Evolutionary conservation across 495 filamentous ascomycete species (phyloP).

Genomic region (Pyronema domesticum): DNA sequence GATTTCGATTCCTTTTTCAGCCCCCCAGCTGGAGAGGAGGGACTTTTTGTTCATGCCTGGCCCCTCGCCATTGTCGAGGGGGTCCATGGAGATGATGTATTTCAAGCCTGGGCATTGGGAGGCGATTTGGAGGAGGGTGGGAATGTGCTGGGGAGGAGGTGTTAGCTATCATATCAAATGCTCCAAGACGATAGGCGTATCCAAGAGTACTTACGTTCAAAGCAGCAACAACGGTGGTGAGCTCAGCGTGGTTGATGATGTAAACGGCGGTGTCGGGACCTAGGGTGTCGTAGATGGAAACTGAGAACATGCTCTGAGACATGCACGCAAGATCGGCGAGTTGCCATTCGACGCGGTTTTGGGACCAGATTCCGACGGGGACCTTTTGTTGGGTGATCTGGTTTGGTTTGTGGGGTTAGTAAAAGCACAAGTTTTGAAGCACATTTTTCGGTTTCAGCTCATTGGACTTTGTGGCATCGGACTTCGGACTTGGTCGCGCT

Average conservation of each 20-base stretch:
- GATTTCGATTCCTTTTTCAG: constrained; percentile 53
- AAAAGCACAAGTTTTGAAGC: neutral
- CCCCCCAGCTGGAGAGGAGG: constrained; percentile 55
- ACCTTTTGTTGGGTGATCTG: constrained; percentile 45
- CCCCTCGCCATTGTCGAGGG: constrained; percentile 65
- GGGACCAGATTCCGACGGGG: constrained; percentile 82
- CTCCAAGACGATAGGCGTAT: neutral
- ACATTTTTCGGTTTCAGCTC: neutral
- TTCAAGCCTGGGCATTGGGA: constrained; percentile 61
- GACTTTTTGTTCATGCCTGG: constrained; percentile 60
- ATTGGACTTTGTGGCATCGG: neutral
- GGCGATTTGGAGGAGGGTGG: constrained; percentile 70
- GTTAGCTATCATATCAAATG: neutral
- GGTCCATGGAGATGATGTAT: constrained; percentile 74
- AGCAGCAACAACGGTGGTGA: constrained; percentile 60
- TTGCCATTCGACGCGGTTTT: constrained; percentile 96
- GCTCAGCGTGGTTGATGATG: constrained; percentile 76
- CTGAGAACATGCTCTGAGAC: constrained; percentile 73
- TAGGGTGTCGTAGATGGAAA: constrained; percentile 93
- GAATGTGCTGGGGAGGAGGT: constrained; percentile 42
- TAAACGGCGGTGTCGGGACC: constrained; percentile 81
- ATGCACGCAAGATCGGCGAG: constrained; percentile 80
- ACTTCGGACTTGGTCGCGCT: neutral
- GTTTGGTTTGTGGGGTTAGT: neutral
- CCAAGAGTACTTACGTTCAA: constrained; percentile 28